Evolutionary conservation across 352 stramenopile genomes (phyloP).

Genomic region (Globisporangium apiculatum): DNA sequence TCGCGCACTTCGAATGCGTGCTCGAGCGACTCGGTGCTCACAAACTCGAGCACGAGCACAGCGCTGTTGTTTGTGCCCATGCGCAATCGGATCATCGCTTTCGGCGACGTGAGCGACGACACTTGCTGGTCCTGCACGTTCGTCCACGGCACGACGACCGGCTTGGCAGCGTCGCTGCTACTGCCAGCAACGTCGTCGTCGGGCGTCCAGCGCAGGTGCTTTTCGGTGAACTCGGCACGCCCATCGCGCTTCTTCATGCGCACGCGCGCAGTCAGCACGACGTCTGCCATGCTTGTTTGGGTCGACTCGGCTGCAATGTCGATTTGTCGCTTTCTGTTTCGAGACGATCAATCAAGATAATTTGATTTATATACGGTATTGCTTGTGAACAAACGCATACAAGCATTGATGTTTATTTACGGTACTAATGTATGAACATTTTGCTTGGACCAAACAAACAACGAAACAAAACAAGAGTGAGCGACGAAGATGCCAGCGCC

Average conservation of each 20-base stretch:
- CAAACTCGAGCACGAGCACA: conserved; percentile 68
- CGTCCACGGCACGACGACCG: conserved; percentile 56
- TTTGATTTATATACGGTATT: too few relatives aligned
- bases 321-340: too few relatives aligned
- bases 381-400: too few relatives aligned
- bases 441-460: too few relatives aligned
- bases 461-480: neutral
- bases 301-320: neutral
- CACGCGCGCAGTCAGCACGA: conserved; percentile 38
- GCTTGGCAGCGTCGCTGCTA: conserved; percentile 14
- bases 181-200: conserved; percentile 11
- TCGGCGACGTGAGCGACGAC: conserved; percentile 61
- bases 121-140: conserved; percentile 78
- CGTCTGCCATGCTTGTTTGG: conserved; percentile 6
- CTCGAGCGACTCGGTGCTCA: conserved; percentile 37
- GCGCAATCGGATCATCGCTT: conserved; percentile 78
- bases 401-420: too few relatives aligned
- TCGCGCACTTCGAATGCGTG: conserved; percentile 68
- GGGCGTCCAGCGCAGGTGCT: conserved; percentile 53
- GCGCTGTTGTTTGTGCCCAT: conserved; percentile 48
- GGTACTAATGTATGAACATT: too few relatives aligned
- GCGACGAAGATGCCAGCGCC: neutral
- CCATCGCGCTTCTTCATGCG: conserved; percentile 82
- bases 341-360: too few relatives aligned
- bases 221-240: conserved; percentile 43